Conservation (phyloP, 2,329 filamentous ascomycete species). For the Botrytis cinerea region DNA sequence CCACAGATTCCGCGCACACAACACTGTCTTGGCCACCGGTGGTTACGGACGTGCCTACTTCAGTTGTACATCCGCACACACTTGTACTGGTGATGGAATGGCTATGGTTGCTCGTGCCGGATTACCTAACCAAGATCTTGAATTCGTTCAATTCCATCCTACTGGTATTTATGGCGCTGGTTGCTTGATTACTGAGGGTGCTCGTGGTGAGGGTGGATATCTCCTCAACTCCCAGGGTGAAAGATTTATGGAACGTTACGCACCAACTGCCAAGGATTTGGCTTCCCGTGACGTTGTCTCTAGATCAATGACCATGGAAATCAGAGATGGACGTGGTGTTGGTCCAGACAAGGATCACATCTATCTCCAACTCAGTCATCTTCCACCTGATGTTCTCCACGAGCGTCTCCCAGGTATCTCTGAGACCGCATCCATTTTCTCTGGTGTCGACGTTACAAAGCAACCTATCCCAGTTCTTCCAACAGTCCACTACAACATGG, state of each 20-base stretch:
- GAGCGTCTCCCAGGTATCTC: constrained; percentile 52
- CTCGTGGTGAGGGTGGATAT: constrained; percentile 52
- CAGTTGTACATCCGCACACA: constrained; percentile 51
- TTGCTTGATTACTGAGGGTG: constrained; percentile 52
- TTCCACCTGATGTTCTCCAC: constrained; percentile 49
- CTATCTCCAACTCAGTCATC: constrained; percentile 50
- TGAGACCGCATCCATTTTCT: constrained; percentile 53
- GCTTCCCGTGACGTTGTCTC: constrained; percentile 51
- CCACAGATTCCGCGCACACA: constrained; percentile 48
- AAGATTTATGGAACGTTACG: constrained; percentile 54
- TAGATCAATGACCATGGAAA: constrained; percentile 52
- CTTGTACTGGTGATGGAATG: constrained; percentile 52
- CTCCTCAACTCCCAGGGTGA: constrained; percentile 52
- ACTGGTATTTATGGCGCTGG: constrained; percentile 53
- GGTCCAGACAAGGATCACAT: constrained; percentile 51
- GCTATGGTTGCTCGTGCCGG: constrained; percentile 53
- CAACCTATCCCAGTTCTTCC: constrained; percentile 53
- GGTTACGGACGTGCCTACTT: constrained; percentile 54
- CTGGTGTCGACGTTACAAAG: constrained; percentile 50
- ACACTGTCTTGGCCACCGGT: constrained; percentile 52
- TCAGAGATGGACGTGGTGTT: constrained; percentile 49
- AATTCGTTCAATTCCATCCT: constrained; percentile 54
- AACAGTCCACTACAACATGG: constrained; percentile 55
- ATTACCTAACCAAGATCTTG: constrained; percentile 52
- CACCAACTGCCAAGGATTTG: constrained; percentile 52